Evolutionary conservation across 345 rosid genomes (phyloP).

Genomic region (Trapa incisa): DNA sequence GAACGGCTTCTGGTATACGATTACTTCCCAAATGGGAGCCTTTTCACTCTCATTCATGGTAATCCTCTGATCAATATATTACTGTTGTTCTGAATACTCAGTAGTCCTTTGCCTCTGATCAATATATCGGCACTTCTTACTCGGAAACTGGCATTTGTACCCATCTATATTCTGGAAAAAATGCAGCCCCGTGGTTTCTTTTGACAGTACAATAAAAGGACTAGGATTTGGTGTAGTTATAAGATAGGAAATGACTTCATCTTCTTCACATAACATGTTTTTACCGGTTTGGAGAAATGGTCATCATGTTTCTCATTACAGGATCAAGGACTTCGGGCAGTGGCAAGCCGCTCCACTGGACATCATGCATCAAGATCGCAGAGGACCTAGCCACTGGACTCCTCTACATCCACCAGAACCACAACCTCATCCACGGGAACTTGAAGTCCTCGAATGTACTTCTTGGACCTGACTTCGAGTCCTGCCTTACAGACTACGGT

Average conservation of each 20-base stretch:
- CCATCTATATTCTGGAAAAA: background rate
- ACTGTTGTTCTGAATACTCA: background rate
- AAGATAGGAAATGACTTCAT: background rate
- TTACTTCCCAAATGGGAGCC: slow-evolving; percentile 95
- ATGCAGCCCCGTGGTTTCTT: background rate
- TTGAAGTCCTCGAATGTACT: slow-evolving; percentile 80
- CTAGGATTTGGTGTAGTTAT: background rate
- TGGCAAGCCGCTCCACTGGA: slow-evolving; percentile 99
- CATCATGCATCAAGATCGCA: slow-evolving; percentile 91
- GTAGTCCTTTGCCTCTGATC: too few species aligned
- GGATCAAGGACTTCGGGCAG: slow-evolving; percentile 73
- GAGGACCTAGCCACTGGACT: slow-evolving; percentile 89
- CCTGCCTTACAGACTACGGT: slow-evolving; percentile 87
- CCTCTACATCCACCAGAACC: slow-evolving; percentile 79
- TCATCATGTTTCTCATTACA: slow-evolving; percentile 6
- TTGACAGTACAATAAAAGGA: background rate
- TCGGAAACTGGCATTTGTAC: background rate
- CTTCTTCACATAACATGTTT: too few species aligned
- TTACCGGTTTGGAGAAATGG: too few species aligned
- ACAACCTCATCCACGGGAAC: slow-evolving; percentile 76
- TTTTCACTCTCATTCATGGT: slow-evolving; percentile 94
- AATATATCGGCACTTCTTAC: background rate
- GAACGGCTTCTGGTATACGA: slow-evolving; percentile 85
- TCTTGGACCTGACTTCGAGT: slow-evolving; percentile 84
- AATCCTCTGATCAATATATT: slow-evolving; percentile 9